Evolutionary conservation across 805 yeast genomes (phyloP).

Genomic region (Candida ovalis): DNA sequence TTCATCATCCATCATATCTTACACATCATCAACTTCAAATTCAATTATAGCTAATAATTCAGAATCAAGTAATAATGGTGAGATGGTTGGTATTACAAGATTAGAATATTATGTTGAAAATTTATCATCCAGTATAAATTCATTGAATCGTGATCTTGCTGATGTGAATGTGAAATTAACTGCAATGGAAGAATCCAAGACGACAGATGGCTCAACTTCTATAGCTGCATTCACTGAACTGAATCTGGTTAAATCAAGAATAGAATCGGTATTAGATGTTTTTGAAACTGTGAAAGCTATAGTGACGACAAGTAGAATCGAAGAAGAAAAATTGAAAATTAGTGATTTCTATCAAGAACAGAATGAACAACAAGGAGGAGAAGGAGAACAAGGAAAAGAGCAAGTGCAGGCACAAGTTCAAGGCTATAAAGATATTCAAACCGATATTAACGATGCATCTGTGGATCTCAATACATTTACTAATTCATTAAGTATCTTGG

Average conservation of each 20-base stretch:
- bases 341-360: background rate
- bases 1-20: slow-evolving; percentile 48
- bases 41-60: background rate
- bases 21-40: slow-evolving; percentile 23
- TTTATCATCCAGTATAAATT: slow-evolving; percentile 51
- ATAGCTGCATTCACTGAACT: slow-evolving; percentile 36
- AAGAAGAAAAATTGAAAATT: slow-evolving; percentile 7
- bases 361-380: background rate
- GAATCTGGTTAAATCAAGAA: slow-evolving; percentile 41
- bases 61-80: background rate
- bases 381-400: background rate
- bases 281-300: slow-evolving; percentile 43
- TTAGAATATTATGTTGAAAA: slow-evolving; percentile 65
- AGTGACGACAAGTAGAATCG: slow-evolving; percentile 29
- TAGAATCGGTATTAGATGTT: slow-evolving; percentile 42
- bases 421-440: background rate
- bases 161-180: slow-evolving; percentile 28
- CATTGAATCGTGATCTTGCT: slow-evolving; percentile 47
- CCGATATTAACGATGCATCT: slow-evolving; percentile 4
- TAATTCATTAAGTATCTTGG: slow-evolving; percentile 40
- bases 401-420: background rate
- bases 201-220: slow-evolving; percentile 4
- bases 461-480: slow-evolving; percentile 27
- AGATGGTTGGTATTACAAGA: slow-evolving; percentile 44
- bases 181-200: slow-evolving; percentile 1